Evolutionary conservation across 192 early-diverging fungal genomes (phyloP), one percentile per base, ranked within the genome.

Genomic region (Coemansia pectinata): DNA sequence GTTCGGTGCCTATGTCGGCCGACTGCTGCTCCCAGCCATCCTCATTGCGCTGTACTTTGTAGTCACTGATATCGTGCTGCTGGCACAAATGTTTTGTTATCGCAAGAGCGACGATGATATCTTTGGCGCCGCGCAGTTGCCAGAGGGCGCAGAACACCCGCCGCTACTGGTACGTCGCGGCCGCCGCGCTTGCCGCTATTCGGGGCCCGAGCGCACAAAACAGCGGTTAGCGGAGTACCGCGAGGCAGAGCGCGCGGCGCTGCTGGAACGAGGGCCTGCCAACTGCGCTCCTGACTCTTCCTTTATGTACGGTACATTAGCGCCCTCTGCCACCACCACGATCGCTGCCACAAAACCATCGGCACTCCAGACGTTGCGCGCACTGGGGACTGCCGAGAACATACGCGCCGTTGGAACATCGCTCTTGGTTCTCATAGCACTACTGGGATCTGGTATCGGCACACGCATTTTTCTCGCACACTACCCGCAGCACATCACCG

Each of bases 11-110:
- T 83, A 83, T 42, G 63, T 83, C 21, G 75, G 76, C 21, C 68
- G 75, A 5, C 72, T 83, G 29, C 70, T 77, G 41, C 48, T 77
- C 33, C 76, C 80, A 17, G 72, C 91, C 73, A 90, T 94, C 57
- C 65, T 89, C 17, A 84, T 94, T 17, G 87, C 88, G 21, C 64
- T 91, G 45, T 94, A 90, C 76, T 94, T 91, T 77, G 87, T 91
- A 6, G 65, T 91, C 34, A 87, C 89, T 6, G 92, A 94, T 71
- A 82, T 91, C 34, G 70, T 85, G 1, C 76, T 92, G 29, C 85
- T 94, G 34, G 77, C 75, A 52, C 92, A 94, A 65, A 87, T 88
- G 62, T 81, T 87, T 34, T 86, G 87, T 63, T 92, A 92, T 67
- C 82, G 77, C 69, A 85, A 81, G 62, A 66, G 71, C 66, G 76